Evolutionary conservation across 2,329 filamentous ascomycete genomes (phyloP).

Genomic region (Trichoderma hamatum): DNA sequence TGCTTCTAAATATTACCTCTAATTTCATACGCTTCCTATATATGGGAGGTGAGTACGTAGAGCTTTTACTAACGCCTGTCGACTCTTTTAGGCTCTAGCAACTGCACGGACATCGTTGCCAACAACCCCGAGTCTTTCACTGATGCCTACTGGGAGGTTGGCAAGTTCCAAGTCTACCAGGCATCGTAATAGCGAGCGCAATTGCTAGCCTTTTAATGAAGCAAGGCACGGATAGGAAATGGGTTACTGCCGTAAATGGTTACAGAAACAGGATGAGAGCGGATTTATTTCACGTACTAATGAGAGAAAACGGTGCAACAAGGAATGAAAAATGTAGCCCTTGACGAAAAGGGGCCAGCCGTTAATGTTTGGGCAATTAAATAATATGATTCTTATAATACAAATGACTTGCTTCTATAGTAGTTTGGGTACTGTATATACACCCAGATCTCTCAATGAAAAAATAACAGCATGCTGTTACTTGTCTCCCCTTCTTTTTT

Average conservation of each 20-base stretch:
- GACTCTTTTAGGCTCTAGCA: constrained; percentile 49
- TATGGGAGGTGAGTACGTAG: background rate
- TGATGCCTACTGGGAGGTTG: constrained; percentile 68
- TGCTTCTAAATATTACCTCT: background rate
- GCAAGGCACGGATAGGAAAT: background rate
- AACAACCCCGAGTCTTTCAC: constrained; percentile 58
- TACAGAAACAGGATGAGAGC: background rate
- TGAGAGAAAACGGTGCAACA: background rate
- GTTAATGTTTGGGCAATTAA: background rate
- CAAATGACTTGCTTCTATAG: constrained; percentile 20
- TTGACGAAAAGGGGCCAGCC: background rate
- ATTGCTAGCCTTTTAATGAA: background rate
- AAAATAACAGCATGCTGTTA: background rate
- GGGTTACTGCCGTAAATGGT: background rate
- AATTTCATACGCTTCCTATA: background rate
- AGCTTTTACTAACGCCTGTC: background rate
- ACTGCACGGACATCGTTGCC: constrained; percentile 61
- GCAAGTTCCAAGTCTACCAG: constrained; percentile 60
- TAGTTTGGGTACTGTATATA: constrained; percentile 19
- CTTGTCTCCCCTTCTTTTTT: background rate
- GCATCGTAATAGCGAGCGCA: constrained; percentile 30
- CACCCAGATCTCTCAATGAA: background rate
- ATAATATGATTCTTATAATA: constrained; percentile 9
- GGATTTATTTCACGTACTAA: background rate
- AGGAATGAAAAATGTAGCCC: background rate